Conservation (phyloP, 2,329 filamentous ascomycete genomes). For the Corinectria fuckeliana region DNA sequence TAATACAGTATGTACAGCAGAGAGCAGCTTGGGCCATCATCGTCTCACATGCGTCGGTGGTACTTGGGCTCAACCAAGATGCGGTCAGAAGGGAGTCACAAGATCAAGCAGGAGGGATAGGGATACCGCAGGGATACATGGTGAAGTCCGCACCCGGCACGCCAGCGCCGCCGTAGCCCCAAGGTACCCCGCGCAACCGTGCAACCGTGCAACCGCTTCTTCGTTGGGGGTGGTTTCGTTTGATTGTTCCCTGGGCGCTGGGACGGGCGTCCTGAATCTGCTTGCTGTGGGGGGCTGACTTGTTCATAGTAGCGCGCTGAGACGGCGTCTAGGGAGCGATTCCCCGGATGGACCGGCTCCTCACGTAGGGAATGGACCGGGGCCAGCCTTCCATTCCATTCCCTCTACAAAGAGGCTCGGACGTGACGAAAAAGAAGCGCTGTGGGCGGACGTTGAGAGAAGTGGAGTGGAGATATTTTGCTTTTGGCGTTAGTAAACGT, state of each 20-base stretch:
- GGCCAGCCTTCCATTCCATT: no score
- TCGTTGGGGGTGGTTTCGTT: not conserved
- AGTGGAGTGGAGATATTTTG: not conserved
- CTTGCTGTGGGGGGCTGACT: not conserved
- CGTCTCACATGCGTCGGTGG: constrained; percentile 21
- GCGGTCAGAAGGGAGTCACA: constrained; percentile 33
- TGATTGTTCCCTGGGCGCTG: constrained; percentile 3
- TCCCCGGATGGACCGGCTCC: constrained; percentile 15
- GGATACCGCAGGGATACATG: constrained; percentile 22
- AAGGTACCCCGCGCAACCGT: not conserved
- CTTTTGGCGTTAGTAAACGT: not conserved
- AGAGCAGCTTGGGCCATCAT: no score
- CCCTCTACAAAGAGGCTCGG: not conserved
- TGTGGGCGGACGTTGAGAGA: not conserved
- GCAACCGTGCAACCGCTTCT: not conserved
- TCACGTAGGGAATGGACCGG: not conserved
- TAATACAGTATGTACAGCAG: no score
- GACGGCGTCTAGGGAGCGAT: constrained; percentile 10
- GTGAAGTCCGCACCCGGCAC: not conserved
- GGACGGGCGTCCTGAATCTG: not conserved
- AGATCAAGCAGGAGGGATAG: constrained; percentile 21
- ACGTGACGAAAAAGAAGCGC: not conserved
- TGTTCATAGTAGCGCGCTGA: constrained; percentile 1
- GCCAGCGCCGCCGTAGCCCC: not conserved
- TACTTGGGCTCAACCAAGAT: constrained; percentile 29